phyloP scores from a whole-genome alignment of 306 rosid genomes.

The Crotalaria pallida region DNA sequence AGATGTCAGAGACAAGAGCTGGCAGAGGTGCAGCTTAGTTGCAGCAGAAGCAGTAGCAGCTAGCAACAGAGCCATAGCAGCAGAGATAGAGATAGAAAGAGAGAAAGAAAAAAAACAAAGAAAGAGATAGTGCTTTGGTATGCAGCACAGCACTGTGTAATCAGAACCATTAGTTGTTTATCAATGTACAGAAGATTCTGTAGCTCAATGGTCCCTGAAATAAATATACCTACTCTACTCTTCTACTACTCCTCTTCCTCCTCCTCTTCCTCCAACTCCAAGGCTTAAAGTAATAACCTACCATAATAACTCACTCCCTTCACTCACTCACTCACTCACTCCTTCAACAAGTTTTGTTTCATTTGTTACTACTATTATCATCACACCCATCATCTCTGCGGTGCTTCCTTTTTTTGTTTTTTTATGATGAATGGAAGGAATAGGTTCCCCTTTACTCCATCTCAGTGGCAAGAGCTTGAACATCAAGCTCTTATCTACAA shows the following conservation, averaged over 20 bases:
- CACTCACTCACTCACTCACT: conserved; percentile 14
- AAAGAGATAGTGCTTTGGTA: conserved; percentile 44
- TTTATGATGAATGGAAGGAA: conserved; percentile 49
- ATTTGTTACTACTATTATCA: conserved; percentile 6
- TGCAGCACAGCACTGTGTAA: conserved; percentile 56
- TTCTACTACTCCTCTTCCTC: too few relatives aligned
- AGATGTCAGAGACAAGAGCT: conserved; percentile 90
- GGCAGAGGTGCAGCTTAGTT: conserved; percentile 57
- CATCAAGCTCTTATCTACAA: conserved; percentile 95
- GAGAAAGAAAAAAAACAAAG: too few relatives aligned
- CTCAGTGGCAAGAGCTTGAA: conserved; percentile 99
- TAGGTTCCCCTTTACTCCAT: conserved; percentile 76
- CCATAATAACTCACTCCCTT: conserved; percentile 14
- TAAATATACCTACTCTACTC: conserved; percentile 72
- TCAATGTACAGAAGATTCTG: conserved; percentile 86
- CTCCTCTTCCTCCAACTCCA: not conserved
- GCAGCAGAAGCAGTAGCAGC: conserved; percentile 59
- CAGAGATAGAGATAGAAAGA: conserved; percentile 30
- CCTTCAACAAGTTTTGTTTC: conserved; percentile 13
- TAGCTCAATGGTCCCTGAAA: conserved; percentile 79
- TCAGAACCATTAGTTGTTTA: conserved; percentile 94
- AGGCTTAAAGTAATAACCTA: conserved; percentile 26
- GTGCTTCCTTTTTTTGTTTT: not conserved
- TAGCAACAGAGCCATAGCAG: conserved; percentile 53
- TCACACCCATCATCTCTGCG: not conserved